phyloP scores from a whole-genome alignment of 257 asterid genomes.

The Lithospermum erythrorhizon region DNA sequence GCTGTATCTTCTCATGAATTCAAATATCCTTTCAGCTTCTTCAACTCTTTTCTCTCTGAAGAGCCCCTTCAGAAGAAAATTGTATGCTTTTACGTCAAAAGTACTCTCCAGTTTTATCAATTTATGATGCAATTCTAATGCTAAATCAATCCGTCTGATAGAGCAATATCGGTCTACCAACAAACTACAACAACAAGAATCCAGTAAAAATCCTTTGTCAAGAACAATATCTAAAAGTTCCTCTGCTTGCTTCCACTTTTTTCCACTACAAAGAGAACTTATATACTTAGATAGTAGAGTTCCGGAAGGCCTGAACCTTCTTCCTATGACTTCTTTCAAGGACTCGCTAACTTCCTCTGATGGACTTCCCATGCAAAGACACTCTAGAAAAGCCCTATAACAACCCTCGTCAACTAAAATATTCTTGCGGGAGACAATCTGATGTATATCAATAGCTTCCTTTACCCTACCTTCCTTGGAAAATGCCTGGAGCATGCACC shows the following conservation, averaged over 20 bases:
- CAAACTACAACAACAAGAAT: slow-evolving; percentile 37
- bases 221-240: slow-evolving; percentile 31
- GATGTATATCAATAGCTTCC: slow-evolving; percentile 39
- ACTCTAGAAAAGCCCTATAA: slow-evolving; percentile 32
- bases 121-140: slow-evolving; percentile 46
- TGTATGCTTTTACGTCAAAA: slow-evolving; percentile 32
- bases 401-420: slow-evolving; percentile 24
- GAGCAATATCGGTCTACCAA: slow-evolving; percentile 48
- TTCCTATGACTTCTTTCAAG: slow-evolving; percentile 32
- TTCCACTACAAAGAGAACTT: slow-evolving; percentile 29
- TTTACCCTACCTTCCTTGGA: slow-evolving; percentile 33
- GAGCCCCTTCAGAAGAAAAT: slow-evolving; percentile 33
- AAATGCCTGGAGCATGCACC: slow-evolving; percentile 42
- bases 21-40: slow-evolving; percentile 45
- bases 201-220: slow-evolving; percentile 36
- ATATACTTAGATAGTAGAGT: slow-evolving; percentile 33
- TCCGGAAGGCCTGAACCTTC: slow-evolving; percentile 26
- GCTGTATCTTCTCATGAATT: slow-evolving; percentile 40
- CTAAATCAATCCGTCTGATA: slow-evolving; percentile 31
- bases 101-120: slow-evolving; percentile 29
- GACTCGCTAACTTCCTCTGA: slow-evolving; percentile 30
- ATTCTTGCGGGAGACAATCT: slow-evolving; percentile 20
- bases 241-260: slow-evolving; percentile 53
- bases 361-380: slow-evolving; percentile 49
- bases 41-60: slow-evolving; percentile 29